Conservation (phyloP, 2,329 filamentous ascomycete species). For the Rutstroemia sp. region DNA sequence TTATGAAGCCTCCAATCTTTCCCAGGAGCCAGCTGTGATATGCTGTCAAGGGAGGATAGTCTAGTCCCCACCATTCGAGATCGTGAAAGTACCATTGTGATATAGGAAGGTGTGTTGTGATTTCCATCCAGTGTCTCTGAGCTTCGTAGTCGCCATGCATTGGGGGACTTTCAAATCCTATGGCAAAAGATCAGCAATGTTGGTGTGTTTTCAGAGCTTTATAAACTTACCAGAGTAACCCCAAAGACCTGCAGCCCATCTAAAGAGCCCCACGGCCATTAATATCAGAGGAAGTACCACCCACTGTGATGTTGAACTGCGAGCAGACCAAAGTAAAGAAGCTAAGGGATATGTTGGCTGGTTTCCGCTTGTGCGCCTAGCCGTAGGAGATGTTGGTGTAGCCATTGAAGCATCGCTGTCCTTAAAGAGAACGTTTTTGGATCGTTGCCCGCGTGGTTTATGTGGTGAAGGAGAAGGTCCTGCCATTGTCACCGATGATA, state of each 20-base stretch:
- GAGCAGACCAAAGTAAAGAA: constrained; percentile 89
- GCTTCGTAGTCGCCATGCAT: constrained; percentile 98
- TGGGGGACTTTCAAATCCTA: constrained; percentile 72
- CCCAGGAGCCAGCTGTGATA: constrained; percentile 98
- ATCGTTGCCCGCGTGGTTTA: constrained; percentile 3
- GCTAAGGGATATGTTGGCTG: constrained; percentile 68
- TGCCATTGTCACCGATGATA: constrained; percentile 4
- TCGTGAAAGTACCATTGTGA: constrained; percentile 99
- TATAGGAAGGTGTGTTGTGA: constrained; percentile 80
- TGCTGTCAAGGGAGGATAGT: constrained; percentile 94
- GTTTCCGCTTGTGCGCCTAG: constrained; percentile 7
- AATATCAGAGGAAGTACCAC: constrained; percentile 79
- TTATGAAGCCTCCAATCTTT: constrained; percentile 70
- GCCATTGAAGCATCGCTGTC: background rate
- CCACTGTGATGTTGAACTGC: constrained; percentile 83
- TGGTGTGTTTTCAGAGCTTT: background rate
- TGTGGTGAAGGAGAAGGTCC: constrained; percentile 2
- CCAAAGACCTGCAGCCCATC: constrained; percentile 90
- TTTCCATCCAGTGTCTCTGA: constrained; percentile 97
- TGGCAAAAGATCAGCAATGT: constrained; percentile 9
- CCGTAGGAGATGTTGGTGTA: background rate
- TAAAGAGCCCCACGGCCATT: constrained; percentile 84
- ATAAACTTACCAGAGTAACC: constrained; percentile 73
- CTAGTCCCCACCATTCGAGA: constrained; percentile 92
- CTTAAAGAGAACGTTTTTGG: background rate